Evolutionary conservation across 352 stramenopile genomes (phyloP).

Genomic region (Globisporangium emineosum): DNA sequence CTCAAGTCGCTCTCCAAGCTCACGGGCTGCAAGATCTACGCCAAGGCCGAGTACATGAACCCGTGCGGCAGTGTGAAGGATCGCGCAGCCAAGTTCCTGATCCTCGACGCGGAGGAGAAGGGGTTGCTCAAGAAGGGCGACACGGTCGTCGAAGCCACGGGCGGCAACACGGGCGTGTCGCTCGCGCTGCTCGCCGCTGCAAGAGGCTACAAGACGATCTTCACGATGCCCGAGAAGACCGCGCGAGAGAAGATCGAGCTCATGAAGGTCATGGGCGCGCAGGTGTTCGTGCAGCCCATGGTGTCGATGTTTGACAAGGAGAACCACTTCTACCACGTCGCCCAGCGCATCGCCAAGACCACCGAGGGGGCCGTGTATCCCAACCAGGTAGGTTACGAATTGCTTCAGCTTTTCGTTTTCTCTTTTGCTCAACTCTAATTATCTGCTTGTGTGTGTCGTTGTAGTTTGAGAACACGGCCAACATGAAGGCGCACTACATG

Average conservation of each 20-base stretch:
- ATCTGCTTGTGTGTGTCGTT: not conserved
- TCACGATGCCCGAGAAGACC: slow-evolving; percentile 74
- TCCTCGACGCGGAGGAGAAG: slow-evolving; percentile 86
- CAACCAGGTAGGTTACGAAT: slow-evolving; percentile 35
- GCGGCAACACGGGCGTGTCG: slow-evolving; percentile 91
- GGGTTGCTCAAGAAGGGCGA: slow-evolving; percentile 74
- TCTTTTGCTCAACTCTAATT: no score
- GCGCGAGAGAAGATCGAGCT: slow-evolving; percentile 75
- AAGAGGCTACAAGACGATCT: slow-evolving; percentile 79
- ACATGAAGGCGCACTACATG: slow-evolving; percentile 66
- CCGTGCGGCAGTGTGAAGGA: slow-evolving; percentile 94
- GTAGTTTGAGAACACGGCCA: slow-evolving; percentile 77
- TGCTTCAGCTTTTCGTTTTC: not conserved
- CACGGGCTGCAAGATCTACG: slow-evolving; percentile 74
- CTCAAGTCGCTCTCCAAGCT: slow-evolving; percentile 62
- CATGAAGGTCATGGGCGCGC: slow-evolving; percentile 73
- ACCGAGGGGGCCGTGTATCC: slow-evolving; percentile 40
- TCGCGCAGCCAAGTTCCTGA: slow-evolving; percentile 91
- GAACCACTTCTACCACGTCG: slow-evolving; percentile 77
- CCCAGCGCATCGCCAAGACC: slow-evolving; percentile 40
- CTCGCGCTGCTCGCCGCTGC: slow-evolving; percentile 86
- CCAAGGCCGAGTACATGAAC: slow-evolving; percentile 87
- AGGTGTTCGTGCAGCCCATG: slow-evolving; percentile 59
- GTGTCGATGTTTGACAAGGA: slow-evolving; percentile 62
- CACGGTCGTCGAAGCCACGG: slow-evolving; percentile 80